Evolutionary conservation across 257 asterid species (phyloP).

Genomic region (Solanum corneliomulleri): DNA sequence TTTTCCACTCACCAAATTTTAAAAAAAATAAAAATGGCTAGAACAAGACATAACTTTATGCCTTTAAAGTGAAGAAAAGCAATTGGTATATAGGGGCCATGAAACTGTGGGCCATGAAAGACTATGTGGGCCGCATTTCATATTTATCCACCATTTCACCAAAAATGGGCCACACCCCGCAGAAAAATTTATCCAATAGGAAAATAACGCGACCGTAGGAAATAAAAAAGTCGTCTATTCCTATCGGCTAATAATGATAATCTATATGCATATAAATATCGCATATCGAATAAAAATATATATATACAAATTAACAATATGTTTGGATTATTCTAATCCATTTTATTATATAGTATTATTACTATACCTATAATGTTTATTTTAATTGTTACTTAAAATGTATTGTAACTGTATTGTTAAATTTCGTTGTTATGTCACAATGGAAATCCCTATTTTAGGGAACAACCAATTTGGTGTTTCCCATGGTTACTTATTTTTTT

Average conservation of each 20-base stretch:
- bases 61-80: neutral
- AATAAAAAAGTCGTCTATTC: neutral
- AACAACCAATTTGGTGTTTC: too few relatives aligned
- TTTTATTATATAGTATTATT: too few relatives aligned
- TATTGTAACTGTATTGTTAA: too few relatives aligned
- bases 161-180: neutral
- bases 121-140: neutral
- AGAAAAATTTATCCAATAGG: neutral
- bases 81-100: neutral
- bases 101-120: neutral
- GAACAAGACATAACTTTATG: neutral
- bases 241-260: neutral
- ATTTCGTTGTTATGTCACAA: too few relatives aligned
- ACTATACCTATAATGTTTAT: too few relatives aligned
- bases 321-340: rapidly evolving
- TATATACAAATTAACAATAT: too few relatives aligned
- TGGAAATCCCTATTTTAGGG: too few relatives aligned
- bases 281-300: too few relatives aligned
- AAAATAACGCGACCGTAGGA: neutral
- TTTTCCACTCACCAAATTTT: neutral
- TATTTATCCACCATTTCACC: neutral
- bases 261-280: too few relatives aligned
- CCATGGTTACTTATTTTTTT: too few relatives aligned
- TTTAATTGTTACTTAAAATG: too few relatives aligned
- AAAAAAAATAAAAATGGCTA: neutral